phyloP scores from a whole-genome alignment of 2,329 filamentous ascomycete genomes.

The Alternaria tenuissima region DNA sequence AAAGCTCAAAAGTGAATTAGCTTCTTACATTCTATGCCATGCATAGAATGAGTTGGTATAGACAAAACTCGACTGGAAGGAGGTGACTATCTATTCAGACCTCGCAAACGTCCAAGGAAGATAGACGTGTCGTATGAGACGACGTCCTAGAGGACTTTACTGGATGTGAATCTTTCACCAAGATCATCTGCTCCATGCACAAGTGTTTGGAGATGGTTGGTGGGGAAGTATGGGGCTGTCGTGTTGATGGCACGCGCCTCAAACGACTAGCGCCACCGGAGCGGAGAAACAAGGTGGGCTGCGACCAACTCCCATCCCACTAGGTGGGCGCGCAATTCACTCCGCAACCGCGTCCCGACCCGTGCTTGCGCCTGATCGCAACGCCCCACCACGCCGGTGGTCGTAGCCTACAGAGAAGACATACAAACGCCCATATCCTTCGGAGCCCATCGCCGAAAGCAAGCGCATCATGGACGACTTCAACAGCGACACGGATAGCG shows the following conservation, averaged over 20 bases:
- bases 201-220: background rate
- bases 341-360: constrained; percentile 26
- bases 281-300: constrained; percentile 24
- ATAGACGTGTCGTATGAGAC: background rate
- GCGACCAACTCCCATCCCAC: constrained; percentile 23
- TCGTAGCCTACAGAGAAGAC: constrained; percentile 13
- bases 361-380: constrained; percentile 21
- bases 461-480: constrained; percentile 84
- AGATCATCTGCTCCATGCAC: background rate
- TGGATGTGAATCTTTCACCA: background rate
- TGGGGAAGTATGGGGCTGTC: constrained; percentile 14
- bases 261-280: constrained; percentile 17
- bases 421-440: background rate
- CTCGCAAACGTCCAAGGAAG: background rate
- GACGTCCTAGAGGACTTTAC: no score
- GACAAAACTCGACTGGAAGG: no score
- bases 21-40: no score
- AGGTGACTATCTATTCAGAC: background rate
- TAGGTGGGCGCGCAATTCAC: constrained; percentile 32
- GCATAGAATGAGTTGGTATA: no score
- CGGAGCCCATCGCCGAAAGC: constrained; percentile 10
- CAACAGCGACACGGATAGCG: constrained; percentile 96
- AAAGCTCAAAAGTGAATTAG: no score
- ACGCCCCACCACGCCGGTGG: constrained; percentile 22
- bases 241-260: constrained; percentile 2